Evolutionary conservation across 345 rosid genomes (phyloP), one percentile per base, ranked within the genome.

Genomic region (Draba incana): DNA sequence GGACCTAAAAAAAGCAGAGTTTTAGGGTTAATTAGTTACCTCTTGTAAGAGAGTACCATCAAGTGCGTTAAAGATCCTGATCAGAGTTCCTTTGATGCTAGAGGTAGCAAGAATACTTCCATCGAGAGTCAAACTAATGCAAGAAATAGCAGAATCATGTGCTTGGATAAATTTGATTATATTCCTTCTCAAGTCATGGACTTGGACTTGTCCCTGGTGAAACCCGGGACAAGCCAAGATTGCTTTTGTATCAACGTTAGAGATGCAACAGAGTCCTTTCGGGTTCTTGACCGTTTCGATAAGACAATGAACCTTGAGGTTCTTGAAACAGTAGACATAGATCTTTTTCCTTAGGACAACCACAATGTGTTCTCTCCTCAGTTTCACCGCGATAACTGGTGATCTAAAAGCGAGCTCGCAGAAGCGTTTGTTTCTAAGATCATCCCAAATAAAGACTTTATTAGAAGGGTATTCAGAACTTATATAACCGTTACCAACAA

Each of bases 221-320:
- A 85, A 81, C 64, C 97, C 96, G 0, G 85, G 93, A 75, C 97
- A 89, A 75, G 97, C 97, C 81, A 92, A 77, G 50, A 90, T 84
- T 54, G 71, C 72, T 7, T 91, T 77, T 15, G 75, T 75, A 8
- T 82, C 71, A 46, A 73, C 74, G 43, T 89, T 92, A 65, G 98
- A 89, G 69, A 92, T 89, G 57, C 86, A 86, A 77, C 97, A 92
- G 1, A 88, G 76, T 9, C 97, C 98, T 78, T 81, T 83, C 1
- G 80, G 90, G 69, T 90, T 86, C 28, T 79, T 57, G 57, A 70
- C 59, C 53, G 98, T 86, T 70, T 84, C 96, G 5, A 92, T 83
- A 69, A 82, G 81, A 75, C 78, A 78, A 24, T 83, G 75, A 55
- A 92, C 84, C 70, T 82, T 88, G 51, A 86, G 78, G 79, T 81